Percentiles rank a stretch among this genome's conserved stretches.
These are phyloP conservation scores for Vitis hybrid DNA, from an alignment of 177 flowering plant species.

Conservation along the genomic window DNA sequence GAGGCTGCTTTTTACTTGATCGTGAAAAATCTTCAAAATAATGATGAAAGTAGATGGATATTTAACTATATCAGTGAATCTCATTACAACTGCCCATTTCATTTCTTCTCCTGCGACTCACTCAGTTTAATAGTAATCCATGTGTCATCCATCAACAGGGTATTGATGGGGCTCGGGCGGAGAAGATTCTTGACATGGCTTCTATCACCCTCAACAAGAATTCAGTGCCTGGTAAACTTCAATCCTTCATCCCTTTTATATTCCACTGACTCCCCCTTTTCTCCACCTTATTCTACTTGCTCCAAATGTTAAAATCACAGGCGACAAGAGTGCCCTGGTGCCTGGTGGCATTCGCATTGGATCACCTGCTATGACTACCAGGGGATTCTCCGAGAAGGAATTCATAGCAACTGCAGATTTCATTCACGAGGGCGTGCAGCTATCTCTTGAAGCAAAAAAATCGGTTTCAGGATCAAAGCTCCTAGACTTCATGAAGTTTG, in stretches of 20 bases:
- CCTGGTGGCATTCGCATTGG: constrained; percentile 97
- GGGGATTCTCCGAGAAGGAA: constrained; percentile 75
- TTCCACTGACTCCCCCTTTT: neutral
- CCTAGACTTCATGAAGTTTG: constrained; percentile 76
- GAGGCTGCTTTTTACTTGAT: too few relatives aligned
- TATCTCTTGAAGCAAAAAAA: constrained; percentile 64
- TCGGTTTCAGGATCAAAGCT: constrained; percentile 68
- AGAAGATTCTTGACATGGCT: constrained; percentile 89
- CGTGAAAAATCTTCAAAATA: too few relatives aligned
- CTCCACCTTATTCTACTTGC: neutral
- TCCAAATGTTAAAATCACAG: constrained; percentile 31
- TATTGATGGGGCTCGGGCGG: constrained; percentile 83
- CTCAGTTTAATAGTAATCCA: neutral
- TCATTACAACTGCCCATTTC: too few relatives aligned
- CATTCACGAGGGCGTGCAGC: constrained; percentile 85
- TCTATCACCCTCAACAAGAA: constrained; percentile 94
- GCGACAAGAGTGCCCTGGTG: constrained; percentile 87
- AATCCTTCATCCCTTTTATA: neutral
- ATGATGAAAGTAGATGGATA: too few relatives aligned
- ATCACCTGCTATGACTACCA: constrained; percentile 94
- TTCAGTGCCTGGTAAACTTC: constrained; percentile 77
- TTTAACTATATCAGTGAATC: too few relatives aligned
- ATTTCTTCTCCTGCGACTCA: neutral
- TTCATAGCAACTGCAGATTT: constrained; percentile 69
- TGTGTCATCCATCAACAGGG: constrained; percentile 37